Conservation (phyloP, 2,329 filamentous ascomycete species). For the Penicillium corylophilum region DNA sequence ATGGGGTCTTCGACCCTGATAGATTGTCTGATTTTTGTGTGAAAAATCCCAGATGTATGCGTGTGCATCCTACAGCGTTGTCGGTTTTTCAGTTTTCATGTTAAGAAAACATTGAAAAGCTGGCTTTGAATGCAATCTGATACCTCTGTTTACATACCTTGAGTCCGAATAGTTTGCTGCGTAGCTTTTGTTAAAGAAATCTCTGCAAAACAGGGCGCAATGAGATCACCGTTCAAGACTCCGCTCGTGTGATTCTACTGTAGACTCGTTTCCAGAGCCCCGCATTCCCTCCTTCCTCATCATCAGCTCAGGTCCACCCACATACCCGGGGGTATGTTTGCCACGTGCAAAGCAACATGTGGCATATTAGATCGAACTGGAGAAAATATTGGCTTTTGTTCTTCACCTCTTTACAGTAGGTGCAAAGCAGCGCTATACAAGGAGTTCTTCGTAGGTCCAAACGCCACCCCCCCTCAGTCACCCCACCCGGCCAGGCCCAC, state of each 20-base stretch:
- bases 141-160: slow-evolving; percentile 6
- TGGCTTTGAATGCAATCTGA: slow-evolving; percentile 15
- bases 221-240: not conserved
- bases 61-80: slow-evolving; percentile 1
- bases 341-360: not conserved
- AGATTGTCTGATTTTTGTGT: not conserved
- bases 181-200: not conserved
- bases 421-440: not conserved
- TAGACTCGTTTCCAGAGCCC: not conserved
- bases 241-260: not conserved
- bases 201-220: not conserved
- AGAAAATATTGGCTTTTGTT: not conserved
- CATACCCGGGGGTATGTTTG: not conserved
- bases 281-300: not conserved
- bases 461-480: not conserved
- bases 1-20: not conserved
- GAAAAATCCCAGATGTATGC: slow-evolving; percentile 6
- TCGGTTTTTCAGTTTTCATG: not conserved
- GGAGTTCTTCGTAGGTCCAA: no score
- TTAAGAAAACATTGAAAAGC: not conserved
- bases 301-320: not conserved
- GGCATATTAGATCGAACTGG: not conserved
- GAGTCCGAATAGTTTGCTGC: not conserved
- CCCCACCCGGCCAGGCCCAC: slow-evolving; percentile 2
- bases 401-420: not conserved